These are phyloP conservation scores for Athelia sp. DNA, from an alignment of 1,284 basidiomycete species.

Conservation along the genomic window DNA sequence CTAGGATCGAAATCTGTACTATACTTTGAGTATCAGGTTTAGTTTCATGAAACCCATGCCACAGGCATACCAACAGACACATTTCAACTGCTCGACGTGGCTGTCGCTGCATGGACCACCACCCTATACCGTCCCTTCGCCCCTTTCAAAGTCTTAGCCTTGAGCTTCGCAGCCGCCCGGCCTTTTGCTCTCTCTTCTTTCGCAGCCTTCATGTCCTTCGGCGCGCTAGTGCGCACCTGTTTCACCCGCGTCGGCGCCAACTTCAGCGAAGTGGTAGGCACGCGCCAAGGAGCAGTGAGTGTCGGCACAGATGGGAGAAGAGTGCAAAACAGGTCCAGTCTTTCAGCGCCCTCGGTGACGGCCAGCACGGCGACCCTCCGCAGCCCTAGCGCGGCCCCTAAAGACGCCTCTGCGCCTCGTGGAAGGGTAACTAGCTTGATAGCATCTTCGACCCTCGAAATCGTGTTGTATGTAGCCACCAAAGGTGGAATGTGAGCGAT, in stretches of 20 bases:
- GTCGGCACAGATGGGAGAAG: too few species aligned
- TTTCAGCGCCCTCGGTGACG: constrained; percentile 36
- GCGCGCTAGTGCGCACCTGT: constrained; percentile 77
- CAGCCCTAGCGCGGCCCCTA: constrained; percentile 64
- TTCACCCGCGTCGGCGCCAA: constrained; percentile 81
- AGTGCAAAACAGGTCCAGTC: constrained; percentile 15
- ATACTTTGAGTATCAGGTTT: too few species aligned
- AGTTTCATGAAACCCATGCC: too few species aligned
- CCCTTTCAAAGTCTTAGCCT: constrained; percentile 24
- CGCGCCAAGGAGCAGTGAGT: too few species aligned
- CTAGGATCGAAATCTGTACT: too few species aligned
- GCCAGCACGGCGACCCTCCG: constrained; percentile 68
- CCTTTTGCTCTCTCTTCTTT: constrained; percentile 60
- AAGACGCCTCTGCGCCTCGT: constrained; percentile 58
- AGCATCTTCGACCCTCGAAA: constrained; percentile 18
- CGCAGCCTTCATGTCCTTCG: constrained; percentile 71
- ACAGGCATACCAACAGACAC: too few species aligned
- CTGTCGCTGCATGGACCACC: too few species aligned
- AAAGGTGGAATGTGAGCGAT: constrained; percentile 70
- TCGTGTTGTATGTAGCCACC: constrained; percentile 67
- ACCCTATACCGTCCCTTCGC: not conserved
- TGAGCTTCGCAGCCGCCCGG: constrained; percentile 47
- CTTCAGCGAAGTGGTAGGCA: not conserved
- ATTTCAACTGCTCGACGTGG: too few species aligned
- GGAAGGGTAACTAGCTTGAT: constrained; percentile 69